Evolutionary conservation across 495 filamentous ascomycete species (phyloP).

Genomic region (Tuber calosporum): DNA sequence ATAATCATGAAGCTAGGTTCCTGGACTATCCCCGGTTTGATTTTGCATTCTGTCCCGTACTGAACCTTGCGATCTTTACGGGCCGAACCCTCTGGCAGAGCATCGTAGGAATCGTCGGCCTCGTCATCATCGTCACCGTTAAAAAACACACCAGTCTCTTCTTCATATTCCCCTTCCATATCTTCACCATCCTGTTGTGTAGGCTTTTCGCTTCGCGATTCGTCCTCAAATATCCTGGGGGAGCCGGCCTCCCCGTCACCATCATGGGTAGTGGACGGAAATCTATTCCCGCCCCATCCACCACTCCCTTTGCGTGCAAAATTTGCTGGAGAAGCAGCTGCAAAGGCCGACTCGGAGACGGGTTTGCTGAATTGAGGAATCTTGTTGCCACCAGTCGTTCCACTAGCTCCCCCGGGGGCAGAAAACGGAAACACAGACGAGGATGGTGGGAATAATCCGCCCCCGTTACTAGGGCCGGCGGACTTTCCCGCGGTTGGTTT

Average conservation of each 20-base stretch:
- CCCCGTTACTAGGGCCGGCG: conserved; percentile 4
- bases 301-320: conserved; percentile 10
- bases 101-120: conserved; percentile 21
- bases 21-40: conserved; percentile 23
- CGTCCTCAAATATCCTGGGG: conserved; percentile 30
- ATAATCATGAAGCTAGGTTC: conserved; percentile 38
- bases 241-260: conserved; percentile 22
- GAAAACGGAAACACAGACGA: not conserved
- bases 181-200: conserved; percentile 26
- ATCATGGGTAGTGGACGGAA: conserved; percentile 24
- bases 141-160: conserved; percentile 9
- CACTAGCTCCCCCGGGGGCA: not conserved
- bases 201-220: conserved; percentile 20
- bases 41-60: conserved; percentile 3
- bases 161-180: conserved; percentile 26
- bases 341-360: not conserved
- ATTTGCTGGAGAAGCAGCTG: not conserved
- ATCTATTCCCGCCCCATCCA: conserved; percentile 18
- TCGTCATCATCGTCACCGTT: conserved; percentile 34
- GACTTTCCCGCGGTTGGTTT: not conserved
- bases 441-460: conserved; percentile 14
- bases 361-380: conserved; percentile 6
- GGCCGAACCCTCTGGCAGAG: conserved; percentile 8
- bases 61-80: not conserved
- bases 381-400: not conserved